Conservation (phyloP, 768 basidiomycete species). For the Russula lepida region DNA sequence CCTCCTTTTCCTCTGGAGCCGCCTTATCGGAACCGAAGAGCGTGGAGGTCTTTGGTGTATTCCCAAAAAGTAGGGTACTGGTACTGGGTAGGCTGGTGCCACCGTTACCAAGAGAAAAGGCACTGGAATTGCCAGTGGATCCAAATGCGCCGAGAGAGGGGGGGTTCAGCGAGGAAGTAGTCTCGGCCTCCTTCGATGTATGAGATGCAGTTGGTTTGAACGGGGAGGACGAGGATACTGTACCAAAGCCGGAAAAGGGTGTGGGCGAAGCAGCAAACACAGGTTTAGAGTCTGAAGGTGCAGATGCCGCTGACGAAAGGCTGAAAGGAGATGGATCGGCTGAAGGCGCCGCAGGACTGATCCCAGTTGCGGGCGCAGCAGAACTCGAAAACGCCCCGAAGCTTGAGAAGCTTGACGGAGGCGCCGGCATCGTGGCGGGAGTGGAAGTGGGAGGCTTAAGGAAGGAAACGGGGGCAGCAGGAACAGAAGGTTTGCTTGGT, state of each 20-base stretch:
- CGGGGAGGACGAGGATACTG: background rate
- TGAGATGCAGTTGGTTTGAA: background rate
- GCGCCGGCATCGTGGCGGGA: conserved; percentile 29
- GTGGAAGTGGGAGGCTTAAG: conserved; percentile 5
- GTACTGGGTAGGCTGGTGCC: background rate
- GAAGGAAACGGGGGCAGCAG: background rate
- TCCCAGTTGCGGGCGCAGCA: conserved; percentile 23
- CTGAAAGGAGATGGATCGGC: conserved; percentile 19
- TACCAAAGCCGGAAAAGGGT: background rate
- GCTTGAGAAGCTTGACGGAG: conserved; percentile 33
- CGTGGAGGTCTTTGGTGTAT: conserved; percentile 1
- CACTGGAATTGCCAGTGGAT: background rate
- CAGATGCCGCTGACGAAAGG: background rate
- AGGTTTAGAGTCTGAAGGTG: conserved; percentile 7
- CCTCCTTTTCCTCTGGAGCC: background rate
- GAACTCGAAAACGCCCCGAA: conserved; percentile 29
- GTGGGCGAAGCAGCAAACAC: background rate
- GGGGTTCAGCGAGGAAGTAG: conserved; percentile 4
- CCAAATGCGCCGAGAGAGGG: conserved; percentile 10
- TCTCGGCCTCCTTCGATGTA: background rate
- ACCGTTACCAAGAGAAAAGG: conserved; percentile 9
- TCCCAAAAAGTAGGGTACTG: conserved; percentile 1
- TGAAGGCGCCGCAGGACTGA: conserved; percentile 16
- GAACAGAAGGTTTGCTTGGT: background rate
- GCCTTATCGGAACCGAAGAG: conserved; percentile 5